Percentiles rank a stretch among this genome's conserved stretches.
phyloP scores from a whole-genome alignment of 2,329 filamentous ascomycete species.

The Fusarium mangiferae region DNA sequence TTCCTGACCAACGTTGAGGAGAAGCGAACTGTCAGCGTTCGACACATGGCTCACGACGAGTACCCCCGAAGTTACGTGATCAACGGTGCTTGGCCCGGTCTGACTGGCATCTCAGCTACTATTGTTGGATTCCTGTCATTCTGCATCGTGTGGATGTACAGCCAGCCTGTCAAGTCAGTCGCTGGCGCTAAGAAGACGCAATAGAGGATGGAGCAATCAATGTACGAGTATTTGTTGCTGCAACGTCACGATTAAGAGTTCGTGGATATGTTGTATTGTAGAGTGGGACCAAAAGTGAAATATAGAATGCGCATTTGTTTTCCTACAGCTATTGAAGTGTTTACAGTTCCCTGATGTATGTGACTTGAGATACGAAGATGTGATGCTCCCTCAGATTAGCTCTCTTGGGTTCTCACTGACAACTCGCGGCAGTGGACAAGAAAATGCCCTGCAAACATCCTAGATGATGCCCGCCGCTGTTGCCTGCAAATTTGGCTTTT shows the following conservation, averaged over 20 bases:
- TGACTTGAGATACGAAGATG: conserved; percentile 23
- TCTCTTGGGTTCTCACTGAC: conserved; percentile 65
- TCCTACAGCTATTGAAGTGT: neutral
- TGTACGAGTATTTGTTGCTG: conserved; percentile 29
- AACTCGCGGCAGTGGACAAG: conserved; percentile 50
- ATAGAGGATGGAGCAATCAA: conserved; percentile 45
- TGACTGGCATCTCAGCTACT: conserved; percentile 86
- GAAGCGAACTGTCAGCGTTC: conserved; percentile 93
- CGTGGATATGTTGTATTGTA: conserved; percentile 27
- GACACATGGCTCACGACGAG: conserved; percentile 97
- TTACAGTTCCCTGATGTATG: neutral
- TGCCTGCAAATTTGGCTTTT: conserved; percentile 70
- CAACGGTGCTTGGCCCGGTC: conserved; percentile 93
- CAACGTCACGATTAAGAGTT: conserved; percentile 8
- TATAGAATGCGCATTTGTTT: conserved; percentile 38
- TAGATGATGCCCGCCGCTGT: conserved; percentile 45
- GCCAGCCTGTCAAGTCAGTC: conserved; percentile 56
- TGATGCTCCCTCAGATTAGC: conserved; percentile 64
- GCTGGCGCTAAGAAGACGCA: conserved; percentile 59
- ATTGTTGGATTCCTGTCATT: conserved; percentile 87
- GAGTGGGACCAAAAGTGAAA: conserved; percentile 38
- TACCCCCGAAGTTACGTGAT: conserved; percentile 93
- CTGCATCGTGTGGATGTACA: conserved; percentile 87
- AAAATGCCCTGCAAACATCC: conserved; percentile 12
- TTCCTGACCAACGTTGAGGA: conserved; percentile 91